Conservation (phyloP, 768 basidiomycete species). For the Exsudoporus frostii region DNA sequence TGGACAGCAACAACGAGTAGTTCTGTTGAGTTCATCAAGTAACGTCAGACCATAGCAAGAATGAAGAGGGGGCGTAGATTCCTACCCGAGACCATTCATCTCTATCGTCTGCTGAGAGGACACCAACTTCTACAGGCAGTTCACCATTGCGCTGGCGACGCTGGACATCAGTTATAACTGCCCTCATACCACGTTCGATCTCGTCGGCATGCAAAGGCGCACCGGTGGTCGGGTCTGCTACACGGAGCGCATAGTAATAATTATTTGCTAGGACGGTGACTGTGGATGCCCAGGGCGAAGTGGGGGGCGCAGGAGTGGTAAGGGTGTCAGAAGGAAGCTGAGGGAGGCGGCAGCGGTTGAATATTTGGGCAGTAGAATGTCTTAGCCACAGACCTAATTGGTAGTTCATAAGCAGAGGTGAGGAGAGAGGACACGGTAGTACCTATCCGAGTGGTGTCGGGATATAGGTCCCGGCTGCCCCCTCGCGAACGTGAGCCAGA, state of each 20-base stretch:
- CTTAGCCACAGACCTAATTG: slow-evolving; percentile 60
- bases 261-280: slow-evolving; percentile 71
- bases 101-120: slow-evolving; percentile 75
- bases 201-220: slow-evolving; percentile 34
- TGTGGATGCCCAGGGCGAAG: slow-evolving; percentile 43
- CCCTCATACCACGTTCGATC: slow-evolving; percentile 46
- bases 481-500: slow-evolving; percentile 6
- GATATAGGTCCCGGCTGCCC: slow-evolving; percentile 62
- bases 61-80: neutral
- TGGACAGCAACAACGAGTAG: slow-evolving; percentile 58
- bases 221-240: slow-evolving; percentile 38
- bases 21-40: slow-evolving; percentile 41
- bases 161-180: slow-evolving; percentile 56
- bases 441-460: slow-evolving; percentile 74
- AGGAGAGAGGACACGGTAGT: neutral
- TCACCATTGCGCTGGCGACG: slow-evolving; percentile 51
- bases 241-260: slow-evolving; percentile 76
- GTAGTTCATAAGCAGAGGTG: neutral
- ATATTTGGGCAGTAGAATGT: slow-evolving; percentile 56
- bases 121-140: slow-evolving; percentile 56
- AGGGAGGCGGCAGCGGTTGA: slow-evolving; percentile 78
- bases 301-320: slow-evolving; percentile 40
- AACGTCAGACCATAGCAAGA: neutral
- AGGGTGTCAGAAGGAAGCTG: slow-evolving; percentile 60
- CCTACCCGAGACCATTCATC: slow-evolving; percentile 79